These are phyloP conservation scores for Yamadazyma epiphylla DNA, from an alignment of 1,139 yeast genomes.

Conservation along the genomic window DNA sequence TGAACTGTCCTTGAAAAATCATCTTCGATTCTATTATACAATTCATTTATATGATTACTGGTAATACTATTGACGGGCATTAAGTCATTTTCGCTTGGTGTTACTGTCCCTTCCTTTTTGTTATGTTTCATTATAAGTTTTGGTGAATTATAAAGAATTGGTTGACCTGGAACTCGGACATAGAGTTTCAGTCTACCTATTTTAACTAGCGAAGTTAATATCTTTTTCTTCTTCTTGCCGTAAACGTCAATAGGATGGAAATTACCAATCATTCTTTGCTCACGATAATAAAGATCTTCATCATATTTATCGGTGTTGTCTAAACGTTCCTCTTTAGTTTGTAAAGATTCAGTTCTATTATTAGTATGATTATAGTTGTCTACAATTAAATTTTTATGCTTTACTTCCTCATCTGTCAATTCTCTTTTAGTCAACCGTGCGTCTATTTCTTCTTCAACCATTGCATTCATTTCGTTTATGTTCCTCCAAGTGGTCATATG, in stretches of 20 bases:
- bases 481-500: conserved; percentile 31
- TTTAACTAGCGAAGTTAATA: conserved; percentile 31
- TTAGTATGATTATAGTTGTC: conserved; percentile 11
- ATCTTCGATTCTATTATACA: conserved; percentile 28
- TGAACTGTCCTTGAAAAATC: conserved; percentile 22
- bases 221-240: conserved; percentile 38
- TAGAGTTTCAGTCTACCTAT: conserved; percentile 34
- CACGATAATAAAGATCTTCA: conserved; percentile 15
- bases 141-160: conserved; percentile 39
- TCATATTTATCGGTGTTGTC: conserved; percentile 5
- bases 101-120: conserved; percentile 7
- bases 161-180: conserved; percentile 31
- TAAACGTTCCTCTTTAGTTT: conserved; percentile 10
- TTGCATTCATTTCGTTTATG: conserved; percentile 23
- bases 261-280: conserved; percentile 27
- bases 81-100: conserved; percentile 6
- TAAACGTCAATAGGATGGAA: conserved; percentile 19
- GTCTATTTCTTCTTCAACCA: conserved; percentile 38
- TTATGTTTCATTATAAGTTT: conserved; percentile 37
- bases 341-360: conserved; percentile 4
- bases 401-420: conserved; percentile 27
- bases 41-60: conserved; percentile 23
- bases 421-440: conserved; percentile 24
- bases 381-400: conserved; percentile 27
- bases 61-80: conserved; percentile 17